Evolutionary conservation across 2,329 filamentous ascomycete species (phyloP).

Genomic region (Penicillium hordei): DNA sequence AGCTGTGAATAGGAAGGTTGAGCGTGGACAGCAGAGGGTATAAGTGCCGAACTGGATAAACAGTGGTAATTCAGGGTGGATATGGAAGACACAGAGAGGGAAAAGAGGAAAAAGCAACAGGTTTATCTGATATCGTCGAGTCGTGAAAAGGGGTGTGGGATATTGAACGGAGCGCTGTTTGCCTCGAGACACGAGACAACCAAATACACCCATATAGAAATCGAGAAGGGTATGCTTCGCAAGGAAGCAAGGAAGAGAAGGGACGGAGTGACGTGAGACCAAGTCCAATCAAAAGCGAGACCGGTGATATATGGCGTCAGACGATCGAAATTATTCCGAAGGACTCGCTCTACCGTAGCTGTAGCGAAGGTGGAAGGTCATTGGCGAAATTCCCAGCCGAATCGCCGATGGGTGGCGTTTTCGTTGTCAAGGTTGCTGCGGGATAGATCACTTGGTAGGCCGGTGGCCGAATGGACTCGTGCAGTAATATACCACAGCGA

Average conservation of each 20-base stretch:
- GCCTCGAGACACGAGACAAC: not conserved
- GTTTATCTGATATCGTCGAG: conserved; percentile 16
- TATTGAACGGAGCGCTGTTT: not conserved
- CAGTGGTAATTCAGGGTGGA: not conserved
- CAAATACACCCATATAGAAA: conserved; percentile 1
- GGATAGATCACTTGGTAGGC: not conserved
- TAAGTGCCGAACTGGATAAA: conserved; percentile 15
- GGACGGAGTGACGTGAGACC: not conserved
- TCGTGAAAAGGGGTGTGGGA: conserved; percentile 13
- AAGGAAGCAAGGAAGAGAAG: not conserved
- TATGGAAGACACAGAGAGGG: not conserved
- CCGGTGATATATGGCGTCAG: not conserved
- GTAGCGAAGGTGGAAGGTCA: not conserved
- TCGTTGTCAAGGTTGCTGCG: not conserved
- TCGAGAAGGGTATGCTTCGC: not conserved
- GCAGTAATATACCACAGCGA: not conserved
- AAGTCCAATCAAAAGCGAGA: not conserved
- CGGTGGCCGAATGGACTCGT: not conserved
- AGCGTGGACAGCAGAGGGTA: conserved; percentile 17
- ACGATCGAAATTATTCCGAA: not conserved
- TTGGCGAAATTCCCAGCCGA: not conserved
- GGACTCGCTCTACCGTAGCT: not conserved
- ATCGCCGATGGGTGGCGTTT: not conserved
- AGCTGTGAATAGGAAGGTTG: conserved; percentile 3
- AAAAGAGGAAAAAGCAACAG: conserved; percentile 7